Evolutionary conservation across 371 early-diverging fungal genomes (phyloP), one percentile per base, ranked within the genome.

Genomic region (Parasitella parasitica): DNA sequence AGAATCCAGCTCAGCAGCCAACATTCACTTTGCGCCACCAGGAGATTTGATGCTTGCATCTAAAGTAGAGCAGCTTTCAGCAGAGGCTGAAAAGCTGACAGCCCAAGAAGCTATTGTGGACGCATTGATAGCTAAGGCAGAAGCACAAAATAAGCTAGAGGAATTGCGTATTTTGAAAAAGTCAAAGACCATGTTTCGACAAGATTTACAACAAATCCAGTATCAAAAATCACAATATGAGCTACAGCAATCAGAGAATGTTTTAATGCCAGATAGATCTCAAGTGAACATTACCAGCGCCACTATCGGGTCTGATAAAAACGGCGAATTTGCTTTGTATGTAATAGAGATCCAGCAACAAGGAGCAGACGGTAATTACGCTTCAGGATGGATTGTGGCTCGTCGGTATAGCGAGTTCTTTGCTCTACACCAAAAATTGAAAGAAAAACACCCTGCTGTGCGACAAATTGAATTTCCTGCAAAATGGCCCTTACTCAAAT

Each of bases 341-440:
- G 82, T 87, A 46, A 89, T 94, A 56, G 90, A 93, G 64, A 86
- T 94, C 6, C 89, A 91, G 41, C 88, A 89, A 54, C 56, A 85
- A 28, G 86, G 70, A 0, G 56, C 65, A 32, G 78, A 83, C 56
- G 86, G 81, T 0, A 75, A 74, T n/a, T 77, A 64, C 69, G 77
- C 70, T 6, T 85, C 87, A 1, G 89, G 91, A 0, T 94, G 94
- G 94, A 83, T 91, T 38, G 89, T 94, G 13, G 82, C 85, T 2
- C 78, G 94, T 6, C 77, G 93, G 0, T 94, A 91, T 73, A 84
- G 87, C 36, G 94, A 95, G 71, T 95, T 95, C 64, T 84, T 86
- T 61, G 78, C 83, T 1, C 69, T 95, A 46, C 93, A 95, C 61
- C 88, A 86, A 28, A 75, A 77, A 20, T 77, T 95, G 20, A 85